A percentile compares a stretch with the other conserved stretches of the same genome.
Conservation (phyloP, 2,329 filamentous ascomycete genomes). For the Fusarium anguioides region DNA sequence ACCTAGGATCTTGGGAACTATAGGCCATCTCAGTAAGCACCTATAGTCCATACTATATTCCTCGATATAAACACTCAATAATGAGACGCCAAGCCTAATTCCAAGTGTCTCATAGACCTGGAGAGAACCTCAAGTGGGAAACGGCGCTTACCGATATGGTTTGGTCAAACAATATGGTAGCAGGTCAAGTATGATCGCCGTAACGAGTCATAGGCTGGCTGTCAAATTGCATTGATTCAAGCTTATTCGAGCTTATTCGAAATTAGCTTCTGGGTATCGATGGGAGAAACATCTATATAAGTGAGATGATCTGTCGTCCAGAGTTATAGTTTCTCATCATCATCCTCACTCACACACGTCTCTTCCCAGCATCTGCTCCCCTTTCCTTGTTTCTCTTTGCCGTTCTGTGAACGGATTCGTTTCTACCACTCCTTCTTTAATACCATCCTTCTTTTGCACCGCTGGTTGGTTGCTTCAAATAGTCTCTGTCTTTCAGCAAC, state of each 20-base stretch:
- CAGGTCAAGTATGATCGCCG: constrained; percentile 33
- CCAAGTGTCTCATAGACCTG: constrained; percentile 2
- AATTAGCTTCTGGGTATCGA: constrained; percentile 24
- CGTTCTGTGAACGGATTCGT: constrained; percentile 48
- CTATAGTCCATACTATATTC: constrained; percentile 5
- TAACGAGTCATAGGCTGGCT: constrained; percentile 4
- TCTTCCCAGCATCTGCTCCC: constrained; percentile 18
- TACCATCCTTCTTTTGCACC: constrained; percentile 29
- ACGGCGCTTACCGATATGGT: constrained; percentile 18
- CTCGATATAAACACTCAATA: not conserved
- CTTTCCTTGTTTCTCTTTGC: constrained; percentile 35
- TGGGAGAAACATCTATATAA: constrained; percentile 39
- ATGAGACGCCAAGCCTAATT: constrained; percentile 7
- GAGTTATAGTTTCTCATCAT: constrained; percentile 13
- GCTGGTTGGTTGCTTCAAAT: constrained; percentile 39
- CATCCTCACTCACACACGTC: constrained; percentile 30
- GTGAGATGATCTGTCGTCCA: constrained; percentile 23
- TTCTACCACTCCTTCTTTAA: constrained; percentile 40
- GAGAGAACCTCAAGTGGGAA: constrained; percentile 3
- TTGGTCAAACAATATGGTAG: constrained; percentile 17
- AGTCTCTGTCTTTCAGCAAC: constrained; percentile 11
- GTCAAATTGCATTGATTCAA: constrained; percentile 23
- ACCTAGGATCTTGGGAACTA: constrained; percentile 8
- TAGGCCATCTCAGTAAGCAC: constrained; percentile 1
- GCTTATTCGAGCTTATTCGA: constrained; percentile 16